Conservation (phyloP, 768 basidiomycete genomes). For the Lactarius quietus region DNA sequence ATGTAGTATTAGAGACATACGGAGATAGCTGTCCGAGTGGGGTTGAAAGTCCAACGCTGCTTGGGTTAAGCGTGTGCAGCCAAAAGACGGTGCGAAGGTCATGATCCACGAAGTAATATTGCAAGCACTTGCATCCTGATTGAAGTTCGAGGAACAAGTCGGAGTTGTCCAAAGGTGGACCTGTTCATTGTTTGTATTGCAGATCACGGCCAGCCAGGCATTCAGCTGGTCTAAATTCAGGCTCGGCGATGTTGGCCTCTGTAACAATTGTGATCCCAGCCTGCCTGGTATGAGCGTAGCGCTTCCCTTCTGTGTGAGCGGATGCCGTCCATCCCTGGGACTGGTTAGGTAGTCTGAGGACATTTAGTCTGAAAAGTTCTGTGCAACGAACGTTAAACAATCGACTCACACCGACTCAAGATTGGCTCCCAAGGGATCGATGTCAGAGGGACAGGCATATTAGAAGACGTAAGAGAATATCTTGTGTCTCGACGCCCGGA, state of each 20-base stretch:
- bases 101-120: slow-evolving; percentile 14
- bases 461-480: neutral
- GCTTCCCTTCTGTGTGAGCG: slow-evolving; percentile 15
- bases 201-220: neutral
- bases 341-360: neutral
- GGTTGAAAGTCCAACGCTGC: neutral
- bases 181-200: neutral
- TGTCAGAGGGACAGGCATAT: neutral
- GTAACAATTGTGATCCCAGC: slow-evolving; percentile 6
- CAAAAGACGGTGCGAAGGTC: slow-evolving; percentile 5
- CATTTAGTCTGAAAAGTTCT: neutral
- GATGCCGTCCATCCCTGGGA: neutral
- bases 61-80: neutral
- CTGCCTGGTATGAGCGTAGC: neutral
- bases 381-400: neutral
- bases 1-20: neutral
- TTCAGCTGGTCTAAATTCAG: neutral
- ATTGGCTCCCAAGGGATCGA: neutral
- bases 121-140: neutral
- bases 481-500: neutral
- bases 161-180: neutral
- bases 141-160: slow-evolving; percentile 15
- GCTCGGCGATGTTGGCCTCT: neutral
- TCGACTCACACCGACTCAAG: slow-evolving; percentile 3
- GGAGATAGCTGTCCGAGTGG: neutral